Evolutionary conservation across 2,329 filamentous ascomycete species (phyloP), one percentile per base, ranked within the genome.

Genomic region (Zymoseptoria passerinii): DNA sequence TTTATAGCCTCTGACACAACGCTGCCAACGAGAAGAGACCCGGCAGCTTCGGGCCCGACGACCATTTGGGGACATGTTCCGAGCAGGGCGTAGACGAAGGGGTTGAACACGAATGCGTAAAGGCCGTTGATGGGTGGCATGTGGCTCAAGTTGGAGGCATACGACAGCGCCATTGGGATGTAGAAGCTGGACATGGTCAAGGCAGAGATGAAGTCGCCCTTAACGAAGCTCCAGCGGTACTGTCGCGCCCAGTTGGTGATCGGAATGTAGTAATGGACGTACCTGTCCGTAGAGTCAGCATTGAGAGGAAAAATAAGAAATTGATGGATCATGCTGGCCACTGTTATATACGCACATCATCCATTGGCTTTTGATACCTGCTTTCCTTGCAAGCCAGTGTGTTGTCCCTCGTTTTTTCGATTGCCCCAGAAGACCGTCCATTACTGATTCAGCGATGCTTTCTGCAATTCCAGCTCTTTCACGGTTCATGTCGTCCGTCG

Each of bases 171-270:
- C 92, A 99, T 96, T 54, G 94, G 94, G 44, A 99, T 88, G 73
- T 99, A 99, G 77, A 99, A 94, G 27, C 92, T 96, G n/a, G 92
- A 90, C 77, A 99, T 87, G n/a, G 94, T 97, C 62, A 97, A 73
- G 53, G 92, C 92, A 8, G 92, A 88, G 13, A 95, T 79, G 18
- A 97, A 76, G 73, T 99, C 94, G 52, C 94, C 94, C 66, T 87
- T 84, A 52, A 97, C 74, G 74, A 89, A 96, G 3, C 84, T 82
- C 81, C 84, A 86, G 66, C 83, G 84, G 74, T 99, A 99, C 75
- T 96, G 90, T 55, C 80, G 81, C 62, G 95, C 87, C 94, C 94
- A 99, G 63, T 87, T 91, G 64, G 96, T 77, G 61, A 92, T 89
- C 0, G 94, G 94, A 51, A 99, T 79, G 71, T 99, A 99, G 77